Percentiles rank a stretch among this genome's conserved stretches.
Evolutionary conservation across 2,329 filamentous ascomycete species (phyloP).

Genomic region (Albophoma yamanashiensis): DNA sequence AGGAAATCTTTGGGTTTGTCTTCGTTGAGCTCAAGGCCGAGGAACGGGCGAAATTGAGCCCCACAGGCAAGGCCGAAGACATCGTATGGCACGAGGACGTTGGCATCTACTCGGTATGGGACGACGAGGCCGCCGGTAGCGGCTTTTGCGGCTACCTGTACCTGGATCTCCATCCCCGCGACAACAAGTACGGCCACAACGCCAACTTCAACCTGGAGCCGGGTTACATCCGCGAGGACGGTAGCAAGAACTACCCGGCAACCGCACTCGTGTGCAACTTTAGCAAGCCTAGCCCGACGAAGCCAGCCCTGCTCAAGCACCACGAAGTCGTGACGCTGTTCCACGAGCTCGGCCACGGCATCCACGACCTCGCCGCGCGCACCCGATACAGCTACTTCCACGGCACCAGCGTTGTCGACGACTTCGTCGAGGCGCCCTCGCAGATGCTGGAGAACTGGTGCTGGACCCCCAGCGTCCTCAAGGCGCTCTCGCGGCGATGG

Average conservation of each 20-base stretch:
- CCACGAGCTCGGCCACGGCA: slow-evolving; percentile 65
- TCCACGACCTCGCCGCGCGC: slow-evolving; percentile 56
- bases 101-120: slow-evolving; percentile 74
- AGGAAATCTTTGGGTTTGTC: slow-evolving; percentile 68
- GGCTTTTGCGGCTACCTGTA: slow-evolving; percentile 76
- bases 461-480: slow-evolving; percentile 56
- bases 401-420: slow-evolving; percentile 53
- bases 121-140: slow-evolving; percentile 59
- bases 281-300: slow-evolving; percentile 65
- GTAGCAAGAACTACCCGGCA: slow-evolving; percentile 62
- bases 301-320: slow-evolving; percentile 72
- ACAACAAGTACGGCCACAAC: slow-evolving; percentile 76
- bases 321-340: slow-evolving; percentile 76
- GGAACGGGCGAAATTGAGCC: slow-evolving; percentile 53
- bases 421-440: slow-evolving; percentile 62
- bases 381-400: slow-evolving; percentile 57
- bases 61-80: slow-evolving; percentile 57
- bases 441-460: slow-evolving; percentile 73
- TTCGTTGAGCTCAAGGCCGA: slow-evolving; percentile 63
- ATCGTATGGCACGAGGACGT: slow-evolving; percentile 78
- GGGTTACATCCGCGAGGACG: slow-evolving; percentile 55
- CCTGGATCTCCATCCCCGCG: slow-evolving; percentile 68
- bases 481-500: slow-evolving; percentile 63
- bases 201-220: slow-evolving; percentile 78
- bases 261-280: slow-evolving; percentile 82